Base-by-base conservation (phyloP, 2,329 filamentous ascomycete species). In the Fusarium pilosicola region DNA sequence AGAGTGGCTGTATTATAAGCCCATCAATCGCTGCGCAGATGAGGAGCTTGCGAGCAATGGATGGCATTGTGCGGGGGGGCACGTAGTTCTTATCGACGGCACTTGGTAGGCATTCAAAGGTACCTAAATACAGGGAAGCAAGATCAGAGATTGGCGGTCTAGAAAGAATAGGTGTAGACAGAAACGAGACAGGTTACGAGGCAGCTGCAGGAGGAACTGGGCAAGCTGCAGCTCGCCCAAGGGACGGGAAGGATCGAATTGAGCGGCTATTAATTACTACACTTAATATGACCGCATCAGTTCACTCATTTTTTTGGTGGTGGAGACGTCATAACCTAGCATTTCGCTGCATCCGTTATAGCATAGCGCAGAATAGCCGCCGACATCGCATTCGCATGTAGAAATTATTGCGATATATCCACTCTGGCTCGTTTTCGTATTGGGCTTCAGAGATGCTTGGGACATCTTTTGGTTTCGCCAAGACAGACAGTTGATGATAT, bases 1-100 rank as follows among this genome's bases (percentile, higher is more conserved):
- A 86, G 36, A 93, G 84, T 32, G 93, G 92, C 78, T 96, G 94
- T 49, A 98, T 87, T 73, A 97, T 86, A 59, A 98, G 87, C 65
- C 95, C 95, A 79, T 98, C 95, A 61, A 92, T 89, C 32, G 94
- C 91, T 62, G 95, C 94, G 82, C 92, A 92, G 75, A 97, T 90
- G 74, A 95, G 81, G 62, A 97, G 85, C 83, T 96, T 97, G 80
- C 93, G 92, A 67, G 93, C 91, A 69, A 97, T 85, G 74, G 89
- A 88, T 63, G 94, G 92, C 94, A 97, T 96, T 64, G 72, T 81
- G 77, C 74, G 59, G 66, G 62, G 32, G 49, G 51, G 56, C 63
- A 69, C 65, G 65, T 65, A 44, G 51, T 34, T 39, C 17, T 63
- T 41, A 71, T 67, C 64, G 66, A 32, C 49, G 30, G 55, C 39